Percentiles rank a stretch among this genome's conserved stretches.
These are phyloP conservation scores for Nissolia schottii DNA, from an alignment of 306 rosid genomes.

Conservation along the genomic window DNA sequence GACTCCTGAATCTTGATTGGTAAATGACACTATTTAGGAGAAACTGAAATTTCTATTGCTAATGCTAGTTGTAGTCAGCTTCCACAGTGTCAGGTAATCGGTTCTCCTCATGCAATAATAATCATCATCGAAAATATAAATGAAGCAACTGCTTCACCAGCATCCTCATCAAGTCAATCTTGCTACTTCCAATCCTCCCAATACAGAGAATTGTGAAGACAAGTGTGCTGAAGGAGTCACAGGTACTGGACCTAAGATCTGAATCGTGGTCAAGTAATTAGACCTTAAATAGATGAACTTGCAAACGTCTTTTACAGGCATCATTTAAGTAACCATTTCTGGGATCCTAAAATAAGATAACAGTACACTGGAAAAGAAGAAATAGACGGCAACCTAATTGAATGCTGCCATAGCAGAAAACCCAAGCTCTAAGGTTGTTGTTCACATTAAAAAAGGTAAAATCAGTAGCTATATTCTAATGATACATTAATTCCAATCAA, in stretches of 20 bases:
- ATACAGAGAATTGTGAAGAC: conserved; percentile 13
- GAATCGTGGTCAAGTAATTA: conserved; percentile 24
- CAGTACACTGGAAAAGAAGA: conserved; percentile 3
- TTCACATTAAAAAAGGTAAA: background rate
- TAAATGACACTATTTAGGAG: background rate
- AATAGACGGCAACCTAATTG: conserved; percentile 14
- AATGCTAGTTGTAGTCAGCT: background rate
- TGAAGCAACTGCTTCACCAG: conserved; percentile 26
- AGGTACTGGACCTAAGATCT: conserved; percentile 3
- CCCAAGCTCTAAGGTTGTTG: conserved; percentile 14
- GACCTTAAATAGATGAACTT: conserved; percentile 23
- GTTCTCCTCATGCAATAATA: background rate
- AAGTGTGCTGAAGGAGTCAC: conserved; percentile 9
- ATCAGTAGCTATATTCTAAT: background rate
- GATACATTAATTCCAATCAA: background rate
- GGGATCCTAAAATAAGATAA: conserved; percentile 16
- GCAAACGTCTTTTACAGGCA: conserved; percentile 21
- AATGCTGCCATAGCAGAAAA: conserved; percentile 19
- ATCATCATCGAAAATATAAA: conserved; percentile 9
- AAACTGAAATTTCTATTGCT: background rate
- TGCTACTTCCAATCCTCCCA: conserved; percentile 21
- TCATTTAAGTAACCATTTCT: background rate
- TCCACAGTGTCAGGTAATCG: conserved; percentile 10
- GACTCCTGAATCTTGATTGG: background rate
- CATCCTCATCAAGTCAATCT: conserved; percentile 27